phyloP scores from a whole-genome alignment of 2,329 filamentous ascomycete genomes.

The Clonostachys solani region DNA sequence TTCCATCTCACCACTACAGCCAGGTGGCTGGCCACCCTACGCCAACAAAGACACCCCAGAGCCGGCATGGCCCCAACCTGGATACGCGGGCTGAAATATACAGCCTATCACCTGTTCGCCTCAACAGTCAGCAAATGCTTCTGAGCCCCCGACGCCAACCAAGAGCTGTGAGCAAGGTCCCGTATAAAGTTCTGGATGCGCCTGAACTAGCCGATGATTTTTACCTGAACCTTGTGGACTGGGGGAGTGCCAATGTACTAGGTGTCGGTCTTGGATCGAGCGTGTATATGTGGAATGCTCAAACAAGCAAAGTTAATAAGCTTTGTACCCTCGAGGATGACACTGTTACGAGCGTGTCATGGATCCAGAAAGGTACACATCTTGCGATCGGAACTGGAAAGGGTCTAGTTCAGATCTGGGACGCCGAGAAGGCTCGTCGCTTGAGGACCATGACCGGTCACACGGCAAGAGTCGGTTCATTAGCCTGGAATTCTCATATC shows the following conservation, averaged over 20 bases:
- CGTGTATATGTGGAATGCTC: conserved; percentile 98
- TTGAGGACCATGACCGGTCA: conserved; percentile 96
- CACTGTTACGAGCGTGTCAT: conserved; percentile 92
- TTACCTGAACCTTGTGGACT: conserved; percentile 95
- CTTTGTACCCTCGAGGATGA: conserved; percentile 91
- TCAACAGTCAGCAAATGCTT: conserved; percentile 89
- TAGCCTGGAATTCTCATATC: conserved; percentile 98
- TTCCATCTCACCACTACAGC: conserved; percentile 68
- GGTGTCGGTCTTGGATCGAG: conserved; percentile 89
- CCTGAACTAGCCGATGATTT: conserved; percentile 96
- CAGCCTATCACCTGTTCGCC: conserved; percentile 89
- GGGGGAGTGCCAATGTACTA: conserved; percentile 91
- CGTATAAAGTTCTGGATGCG: conserved; percentile 95
- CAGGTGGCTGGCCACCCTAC: conserved; percentile 78
- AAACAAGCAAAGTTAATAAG: conserved; percentile 86
- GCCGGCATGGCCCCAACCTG: conserved; percentile 80
- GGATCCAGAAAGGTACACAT: conserved; percentile 97
- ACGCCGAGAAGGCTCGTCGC: conserved; percentile 80
- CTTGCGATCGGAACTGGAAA: conserved; percentile 93
- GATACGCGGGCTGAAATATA: conserved; percentile 92
- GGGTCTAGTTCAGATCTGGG: conserved; percentile 95
- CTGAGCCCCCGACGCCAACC: conserved; percentile 86
- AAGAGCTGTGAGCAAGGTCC: conserved; percentile 88
- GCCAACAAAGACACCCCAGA: conserved; percentile 84
- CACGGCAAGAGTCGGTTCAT: conserved; percentile 83